Evolutionary conservation across 1,139 yeast species (phyloP).

Genomic region (Kazachstania sp.): DNA sequence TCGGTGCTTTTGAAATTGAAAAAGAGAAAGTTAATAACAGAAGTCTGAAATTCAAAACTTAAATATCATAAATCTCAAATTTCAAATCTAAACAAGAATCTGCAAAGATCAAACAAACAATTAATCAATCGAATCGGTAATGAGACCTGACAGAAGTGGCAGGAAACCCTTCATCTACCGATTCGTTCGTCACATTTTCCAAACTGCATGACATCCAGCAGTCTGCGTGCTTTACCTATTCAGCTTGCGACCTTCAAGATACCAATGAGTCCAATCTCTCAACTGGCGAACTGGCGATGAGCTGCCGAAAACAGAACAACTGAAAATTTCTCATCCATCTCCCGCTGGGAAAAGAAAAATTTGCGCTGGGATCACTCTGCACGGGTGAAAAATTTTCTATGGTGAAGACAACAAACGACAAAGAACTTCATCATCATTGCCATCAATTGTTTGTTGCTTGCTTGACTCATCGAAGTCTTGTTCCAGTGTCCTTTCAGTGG

Average conservation of each 20-base stretch:
- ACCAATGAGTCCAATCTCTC: too few relatives aligned
- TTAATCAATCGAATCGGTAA: too few relatives aligned
- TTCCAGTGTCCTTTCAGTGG: too few relatives aligned
- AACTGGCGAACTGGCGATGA: neutral
- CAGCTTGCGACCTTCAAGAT: too few relatives aligned
- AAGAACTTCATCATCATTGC: neutral
- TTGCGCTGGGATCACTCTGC: neutral
- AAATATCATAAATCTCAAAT: too few relatives aligned
- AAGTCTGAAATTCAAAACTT: neutral
- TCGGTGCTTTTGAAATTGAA: neutral
- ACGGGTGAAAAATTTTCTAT: conserved; percentile 1
- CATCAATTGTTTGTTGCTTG: neutral
- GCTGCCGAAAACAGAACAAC: neutral
- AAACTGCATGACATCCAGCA: neutral
- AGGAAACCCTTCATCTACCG: neutral
- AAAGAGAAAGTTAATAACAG: neutral
- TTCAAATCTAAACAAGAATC: neutral
- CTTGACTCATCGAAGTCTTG: neutral
- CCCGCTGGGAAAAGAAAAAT: neutral
- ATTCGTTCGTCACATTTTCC: neutral
- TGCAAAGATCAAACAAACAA: too few relatives aligned
- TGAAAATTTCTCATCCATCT: too few relatives aligned
- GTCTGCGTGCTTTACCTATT: neutral
- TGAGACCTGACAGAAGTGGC: too few relatives aligned
- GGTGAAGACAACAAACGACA: neutral